Percentiles rank a stretch among this genome's conserved stretches.
Evolutionary conservation across 75 land plant genomes (phyloP).

Genomic region (Ceratopteris richardii): DNA sequence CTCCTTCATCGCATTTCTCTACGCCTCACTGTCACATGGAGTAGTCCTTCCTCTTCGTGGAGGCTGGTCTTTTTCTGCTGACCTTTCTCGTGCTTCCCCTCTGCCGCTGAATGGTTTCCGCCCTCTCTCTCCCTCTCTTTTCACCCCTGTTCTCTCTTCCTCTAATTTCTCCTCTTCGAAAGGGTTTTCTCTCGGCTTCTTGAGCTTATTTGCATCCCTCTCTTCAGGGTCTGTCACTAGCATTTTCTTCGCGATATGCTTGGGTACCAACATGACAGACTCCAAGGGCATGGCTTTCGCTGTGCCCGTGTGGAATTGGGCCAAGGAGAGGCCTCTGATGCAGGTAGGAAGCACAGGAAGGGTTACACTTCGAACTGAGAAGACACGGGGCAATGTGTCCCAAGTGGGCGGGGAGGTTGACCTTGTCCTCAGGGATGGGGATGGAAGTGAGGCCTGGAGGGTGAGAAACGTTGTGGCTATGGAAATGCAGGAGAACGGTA

Average conservation of each 20-base stretch:
- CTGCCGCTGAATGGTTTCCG: no score
- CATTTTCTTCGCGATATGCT: background rate
- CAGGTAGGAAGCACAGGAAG: background rate
- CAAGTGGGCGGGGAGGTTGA: no score
- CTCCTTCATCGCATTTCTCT: no score
- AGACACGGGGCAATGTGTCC: background rate
- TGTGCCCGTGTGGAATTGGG: background rate
- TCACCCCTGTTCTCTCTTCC: background rate
- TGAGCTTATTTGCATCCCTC: background rate
- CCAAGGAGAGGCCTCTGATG: background rate
- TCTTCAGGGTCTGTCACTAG: no score
- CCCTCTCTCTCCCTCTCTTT: background rate
- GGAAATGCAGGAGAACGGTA: slow-evolving; percentile 27
- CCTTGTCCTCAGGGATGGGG: background rate
- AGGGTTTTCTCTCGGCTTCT: slow-evolving; percentile 3
- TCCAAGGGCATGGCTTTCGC: background rate
- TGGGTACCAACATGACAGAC: slow-evolving; percentile 2
- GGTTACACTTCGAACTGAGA: background rate
- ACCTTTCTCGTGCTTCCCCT: no score
- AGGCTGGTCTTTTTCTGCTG: no score
- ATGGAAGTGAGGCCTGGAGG: background rate
- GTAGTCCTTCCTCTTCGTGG: no score
- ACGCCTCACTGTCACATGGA: no score
- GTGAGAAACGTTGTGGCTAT: slow-evolving; percentile 27
- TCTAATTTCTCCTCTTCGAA: background rate